phyloP scores from a whole-genome alignment of 163 green algal genomes.

The Volvox carteri region DNA sequence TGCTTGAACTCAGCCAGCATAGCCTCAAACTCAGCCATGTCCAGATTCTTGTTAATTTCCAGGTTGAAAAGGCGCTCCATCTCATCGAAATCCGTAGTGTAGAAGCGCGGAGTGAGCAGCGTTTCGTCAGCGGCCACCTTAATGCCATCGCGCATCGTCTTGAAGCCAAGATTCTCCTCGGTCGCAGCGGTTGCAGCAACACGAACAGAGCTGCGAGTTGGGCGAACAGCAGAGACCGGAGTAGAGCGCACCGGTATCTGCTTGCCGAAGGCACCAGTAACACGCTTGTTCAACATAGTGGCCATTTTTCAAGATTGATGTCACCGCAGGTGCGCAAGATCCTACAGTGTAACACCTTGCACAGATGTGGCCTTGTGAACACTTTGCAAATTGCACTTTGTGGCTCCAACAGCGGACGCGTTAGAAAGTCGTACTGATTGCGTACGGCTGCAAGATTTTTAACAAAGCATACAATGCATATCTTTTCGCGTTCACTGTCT shows the following conservation, averaged over 20 bases:
- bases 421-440: too few relatives aligned
- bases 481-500: too few relatives aligned
- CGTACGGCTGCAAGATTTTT: too few relatives aligned
- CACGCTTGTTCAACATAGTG: slow-evolving; percentile 51
- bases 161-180: slow-evolving; percentile 31
- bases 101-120: slow-evolving; percentile 89
- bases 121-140: slow-evolving; percentile 78
- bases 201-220: slow-evolving; percentile 14
- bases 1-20: slow-evolving; percentile 93
- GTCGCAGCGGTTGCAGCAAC: slow-evolving; percentile 40
- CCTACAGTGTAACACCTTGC: neutral
- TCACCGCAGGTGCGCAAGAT: neutral
- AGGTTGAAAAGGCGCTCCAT: slow-evolving; percentile 95
- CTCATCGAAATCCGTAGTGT: slow-evolving; percentile 74
- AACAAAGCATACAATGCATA: too few relatives aligned
- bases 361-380: too few relatives aligned
- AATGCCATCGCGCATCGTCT: slow-evolving; percentile 52
- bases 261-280: slow-evolving; percentile 42
- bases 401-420: too few relatives aligned
- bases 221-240: slow-evolving; percentile 24
- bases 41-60: slow-evolving; percentile 91
- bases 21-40: slow-evolving; percentile 88
- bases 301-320: slow-evolving; percentile 32
- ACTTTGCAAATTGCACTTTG: too few relatives aligned
- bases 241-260: slow-evolving; percentile 24